Percentiles rank a stretch among this genome's conserved stretches.
These are phyloP conservation scores for Thalassiosira pacifica DNA, from an alignment of 352 stramenopile species.

Conservation along the genomic window DNA sequence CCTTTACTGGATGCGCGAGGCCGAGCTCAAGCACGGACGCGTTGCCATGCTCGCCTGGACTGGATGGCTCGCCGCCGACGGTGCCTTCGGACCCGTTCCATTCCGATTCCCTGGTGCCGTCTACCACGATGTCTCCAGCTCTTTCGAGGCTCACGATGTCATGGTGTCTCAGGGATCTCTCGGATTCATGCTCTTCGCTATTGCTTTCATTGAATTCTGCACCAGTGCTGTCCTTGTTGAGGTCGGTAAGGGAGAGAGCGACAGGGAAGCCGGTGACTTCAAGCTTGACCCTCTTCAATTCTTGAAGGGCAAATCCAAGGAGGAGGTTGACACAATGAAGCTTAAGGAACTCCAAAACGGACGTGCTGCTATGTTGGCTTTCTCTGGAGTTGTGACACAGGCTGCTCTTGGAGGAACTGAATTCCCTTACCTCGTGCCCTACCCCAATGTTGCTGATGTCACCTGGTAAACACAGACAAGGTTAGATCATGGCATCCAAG, in stretches of 20 bases:
- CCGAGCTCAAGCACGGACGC: conserved; percentile 87
- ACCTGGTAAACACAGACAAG: conserved; percentile 54
- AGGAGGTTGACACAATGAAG: conserved; percentile 80
- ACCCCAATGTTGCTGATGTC: conserved; percentile 47
- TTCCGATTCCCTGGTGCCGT: conserved; percentile 82
- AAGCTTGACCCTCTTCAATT: conserved; percentile 82
- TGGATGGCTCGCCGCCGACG: conserved; percentile 85
- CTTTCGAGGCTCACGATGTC: conserved; percentile 85
- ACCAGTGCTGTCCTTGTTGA: conserved; percentile 82
- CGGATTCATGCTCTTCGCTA: conserved; percentile 80
- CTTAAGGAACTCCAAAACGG: conserved; percentile 83
- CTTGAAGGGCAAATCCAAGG: conserved; percentile 81
- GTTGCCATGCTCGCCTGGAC: conserved; percentile 84
- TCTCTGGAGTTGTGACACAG: conserved; percentile 81
- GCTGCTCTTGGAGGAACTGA: conserved; percentile 75
- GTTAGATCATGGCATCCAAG: no score
- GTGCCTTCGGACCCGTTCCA: conserved; percentile 75
- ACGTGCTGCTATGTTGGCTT: conserved; percentile 85
- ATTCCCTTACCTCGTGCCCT: conserved; percentile 83
- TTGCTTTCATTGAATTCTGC: conserved; percentile 85
- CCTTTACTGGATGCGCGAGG: conserved; percentile 88
- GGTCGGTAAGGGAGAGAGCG: conserved; percentile 85
- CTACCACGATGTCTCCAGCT: conserved; percentile 80
- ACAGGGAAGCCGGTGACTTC: conserved; percentile 85
- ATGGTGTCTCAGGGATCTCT: conserved; percentile 86